Base-by-base conservation (phyloP, 139 green algal genomes). In the Raphidocelis subcapitata region DNA sequence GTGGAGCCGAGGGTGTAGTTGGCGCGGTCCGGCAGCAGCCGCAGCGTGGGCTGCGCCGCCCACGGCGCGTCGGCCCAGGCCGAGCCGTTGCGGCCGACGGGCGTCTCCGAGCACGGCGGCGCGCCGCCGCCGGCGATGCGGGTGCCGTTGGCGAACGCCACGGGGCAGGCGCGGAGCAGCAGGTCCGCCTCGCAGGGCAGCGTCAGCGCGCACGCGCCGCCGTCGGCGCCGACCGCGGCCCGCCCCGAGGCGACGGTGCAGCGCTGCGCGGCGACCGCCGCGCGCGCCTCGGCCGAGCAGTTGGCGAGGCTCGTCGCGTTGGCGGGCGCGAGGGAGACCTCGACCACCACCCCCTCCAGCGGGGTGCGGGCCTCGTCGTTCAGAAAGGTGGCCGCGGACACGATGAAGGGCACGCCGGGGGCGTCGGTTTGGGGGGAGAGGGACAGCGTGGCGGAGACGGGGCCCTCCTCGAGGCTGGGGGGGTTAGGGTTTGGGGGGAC, bases 161-260 rank as follows among this genome's bases (percentile, higher is more conserved):
- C 32, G 14, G 65, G 46, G 33, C 73, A 84, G 2, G 65, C 79
- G 20, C 56, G 33, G 29, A 84, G 74, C 65, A 37, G 28, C 32
- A 81, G 78, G 41, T 44, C 41, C 1, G 68, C 79, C 14, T 62
- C 68, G 62, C 79, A 84, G 0, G 79, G 79, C 69, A 84, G 70
- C 49, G 33, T 56, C 41, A 84, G 41, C 35, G 60, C 51, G 59
- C 73, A 84, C 10, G 28, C 3, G 21, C 32, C 16, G 14, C 20
- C 16, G 33, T 49, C 35, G 15, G 33, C 23, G 20, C 16, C 41
- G 24, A 33, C 31, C 23, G 59, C 21, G 20, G 36, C 36, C n/a
- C 5, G 52, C 29, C 18, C 26, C 61, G 10, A 59, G 28, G 75
- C 46, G n/a, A 63, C 20, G 23, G 16, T 14, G 23, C 70, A 55